Evolutionary conservation across 345 rosid genomes (phyloP).

Genomic region (Zanthoxylum bungeanum): DNA sequence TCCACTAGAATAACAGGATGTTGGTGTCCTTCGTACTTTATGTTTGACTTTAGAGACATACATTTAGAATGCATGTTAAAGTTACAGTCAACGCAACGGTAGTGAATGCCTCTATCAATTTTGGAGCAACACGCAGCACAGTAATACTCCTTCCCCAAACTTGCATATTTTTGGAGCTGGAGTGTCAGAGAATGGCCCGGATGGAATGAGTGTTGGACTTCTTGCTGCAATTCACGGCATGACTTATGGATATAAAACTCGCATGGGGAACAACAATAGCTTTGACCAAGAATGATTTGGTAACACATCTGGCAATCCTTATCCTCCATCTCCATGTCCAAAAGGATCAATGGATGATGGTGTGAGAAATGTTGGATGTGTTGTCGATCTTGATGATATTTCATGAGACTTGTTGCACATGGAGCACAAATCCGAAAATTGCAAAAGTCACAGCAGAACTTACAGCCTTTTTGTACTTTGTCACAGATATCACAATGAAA

Average conservation of each 20-base stretch:
- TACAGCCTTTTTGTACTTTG: too few species aligned
- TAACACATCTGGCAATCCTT: not conserved
- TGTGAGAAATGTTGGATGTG: too few species aligned
- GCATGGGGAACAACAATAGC: not conserved
- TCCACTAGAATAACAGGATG: not conserved
- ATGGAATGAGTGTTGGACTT: not conserved
- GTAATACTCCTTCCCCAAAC: rapidly evolving
- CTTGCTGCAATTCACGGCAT: not conserved
- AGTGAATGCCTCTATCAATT: not conserved
- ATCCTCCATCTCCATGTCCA: not conserved
- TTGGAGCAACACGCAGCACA: not conserved
- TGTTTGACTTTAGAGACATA: not conserved
- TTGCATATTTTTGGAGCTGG: too few species aligned
- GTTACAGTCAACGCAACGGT: not conserved
- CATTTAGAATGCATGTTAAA: not conserved
- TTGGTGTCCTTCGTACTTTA: not conserved
- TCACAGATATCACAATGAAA: too few species aligned
- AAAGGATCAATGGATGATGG: not conserved
- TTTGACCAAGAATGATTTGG: not conserved
- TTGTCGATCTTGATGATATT: not conserved
- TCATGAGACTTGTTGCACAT: too few species aligned
- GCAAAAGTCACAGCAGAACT: too few species aligned
- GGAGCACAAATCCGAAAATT: too few species aligned
- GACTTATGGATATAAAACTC: not conserved
- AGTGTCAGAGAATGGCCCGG: not conserved